A percentile compares a stretch with the other conserved stretches of the same genome.
Evolutionary conservation across 2,329 filamentous ascomycete genomes (phyloP).

Genomic region (Claviceps maximensis): DNA sequence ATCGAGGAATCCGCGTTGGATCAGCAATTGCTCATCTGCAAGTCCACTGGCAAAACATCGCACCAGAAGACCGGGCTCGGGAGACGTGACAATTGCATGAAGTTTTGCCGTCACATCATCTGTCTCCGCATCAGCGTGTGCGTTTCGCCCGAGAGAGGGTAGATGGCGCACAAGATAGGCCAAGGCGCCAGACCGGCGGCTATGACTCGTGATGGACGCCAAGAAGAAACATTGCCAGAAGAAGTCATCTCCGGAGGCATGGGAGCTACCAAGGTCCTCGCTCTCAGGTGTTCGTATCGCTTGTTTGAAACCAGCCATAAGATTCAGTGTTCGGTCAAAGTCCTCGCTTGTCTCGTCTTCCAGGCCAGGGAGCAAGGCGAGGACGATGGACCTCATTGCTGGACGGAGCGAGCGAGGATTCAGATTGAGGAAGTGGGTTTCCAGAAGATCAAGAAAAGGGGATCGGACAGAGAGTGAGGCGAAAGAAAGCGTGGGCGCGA

Average conservation of each 20-base stretch:
- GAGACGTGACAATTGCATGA: slow-evolving; percentile 60
- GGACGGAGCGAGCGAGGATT: slow-evolving; percentile 62
- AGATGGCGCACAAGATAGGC: slow-evolving; percentile 73
- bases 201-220: slow-evolving; percentile 79
- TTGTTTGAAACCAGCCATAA: slow-evolving; percentile 65
- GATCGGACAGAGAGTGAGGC: slow-evolving; percentile 85
- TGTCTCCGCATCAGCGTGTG: slow-evolving; percentile 4
- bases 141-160: slow-evolving; percentile 31
- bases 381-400: slow-evolving; percentile 77
- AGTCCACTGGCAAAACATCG: slow-evolving; percentile 88
- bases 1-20: slow-evolving; percentile 89
- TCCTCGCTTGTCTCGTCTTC: slow-evolving; percentile 97
- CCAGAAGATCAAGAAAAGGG: slow-evolving; percentile 71
- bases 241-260: slow-evolving; percentile 61
- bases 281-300: slow-evolving; percentile 44
- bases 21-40: slow-evolving; percentile 73
- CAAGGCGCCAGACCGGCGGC: slow-evolving; percentile 70
- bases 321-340: slow-evolving; percentile 73
- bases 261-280: slow-evolving; percentile 35
- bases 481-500: slow-evolving; percentile 82
- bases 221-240: slow-evolving; percentile 99
- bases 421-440: slow-evolving; percentile 63
- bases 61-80: slow-evolving; percentile 81
- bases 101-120: slow-evolving; percentile 28
- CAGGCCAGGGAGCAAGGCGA: slow-evolving; percentile 79